phyloP scores from a whole-genome alignment of 2,329 filamentous ascomycete species.

The Talaromyces sp. region DNA sequence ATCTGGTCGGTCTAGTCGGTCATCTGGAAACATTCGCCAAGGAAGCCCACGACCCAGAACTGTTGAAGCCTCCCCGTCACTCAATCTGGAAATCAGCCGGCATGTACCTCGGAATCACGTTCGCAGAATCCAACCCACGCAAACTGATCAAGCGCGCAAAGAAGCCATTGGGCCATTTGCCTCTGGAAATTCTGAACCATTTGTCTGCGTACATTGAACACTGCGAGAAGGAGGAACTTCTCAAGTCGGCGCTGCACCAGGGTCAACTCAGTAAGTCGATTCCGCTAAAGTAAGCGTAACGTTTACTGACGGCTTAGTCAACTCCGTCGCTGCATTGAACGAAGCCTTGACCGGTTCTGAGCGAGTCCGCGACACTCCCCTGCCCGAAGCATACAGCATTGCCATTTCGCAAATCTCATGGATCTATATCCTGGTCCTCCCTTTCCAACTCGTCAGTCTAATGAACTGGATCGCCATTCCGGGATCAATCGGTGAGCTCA shows the following conservation, averaged over 20 bases:
- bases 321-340: constrained; percentile 61
- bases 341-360: constrained; percentile 71
- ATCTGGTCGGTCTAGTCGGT: constrained; percentile 64
- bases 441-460: constrained; percentile 68
- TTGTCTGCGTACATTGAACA: constrained; percentile 64
- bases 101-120: constrained; percentile 71
- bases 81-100: constrained; percentile 61
- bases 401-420: constrained; percentile 82
- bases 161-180: constrained; percentile 74
- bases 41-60: constrained; percentile 48
- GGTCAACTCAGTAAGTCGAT: constrained; percentile 33
- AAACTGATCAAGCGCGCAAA: constrained; percentile 70
- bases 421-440: constrained; percentile 75
- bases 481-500: constrained; percentile 55
- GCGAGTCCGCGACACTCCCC: constrained; percentile 74
- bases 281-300: neutral
- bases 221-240: constrained; percentile 46
- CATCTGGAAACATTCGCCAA: constrained; percentile 74
- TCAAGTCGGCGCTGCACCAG: constrained; percentile 37
- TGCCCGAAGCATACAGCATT: constrained; percentile 79
- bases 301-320: constrained; percentile 41
- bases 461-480: constrained; percentile 75
- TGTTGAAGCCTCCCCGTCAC: constrained; percentile 40
- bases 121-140: constrained; percentile 72
- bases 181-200: constrained; percentile 74